A percentile compares a stretch with the other conserved stretches of the same genome.
Evolutionary conservation across 805 yeast species (phyloP).

Genomic region (Candida tammaniensis): DNA sequence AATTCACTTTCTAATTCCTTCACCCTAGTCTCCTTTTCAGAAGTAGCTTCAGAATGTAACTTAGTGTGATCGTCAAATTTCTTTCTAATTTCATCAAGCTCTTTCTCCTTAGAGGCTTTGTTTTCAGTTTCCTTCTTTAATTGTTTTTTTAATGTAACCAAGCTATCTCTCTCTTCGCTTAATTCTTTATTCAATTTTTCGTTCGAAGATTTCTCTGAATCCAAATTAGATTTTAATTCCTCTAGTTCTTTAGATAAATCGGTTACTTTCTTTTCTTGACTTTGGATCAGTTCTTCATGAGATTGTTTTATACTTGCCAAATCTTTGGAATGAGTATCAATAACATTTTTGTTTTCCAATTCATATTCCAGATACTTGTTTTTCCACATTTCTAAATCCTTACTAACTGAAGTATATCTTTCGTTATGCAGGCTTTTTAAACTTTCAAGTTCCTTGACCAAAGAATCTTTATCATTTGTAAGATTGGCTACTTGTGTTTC

Average conservation of each 20-base stretch:
- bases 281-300: too few species aligned
- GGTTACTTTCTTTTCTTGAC: too few species aligned
- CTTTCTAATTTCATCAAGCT: neutral
- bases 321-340: constrained; percentile 3
- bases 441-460: constrained; percentile 5
- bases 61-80: constrained; percentile 2
- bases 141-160: neutral
- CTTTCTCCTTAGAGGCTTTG: constrained; percentile 19
- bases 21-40: constrained; percentile 3
- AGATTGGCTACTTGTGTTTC: neutral
- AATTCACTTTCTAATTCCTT: neutral
- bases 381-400: constrained; percentile 8
- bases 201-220: constrained; percentile 6
- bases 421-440: constrained; percentile 4
- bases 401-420: constrained; percentile 1
- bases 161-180: constrained; percentile 1
- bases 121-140: constrained; percentile 18
- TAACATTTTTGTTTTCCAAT: constrained; percentile 3
- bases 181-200: neutral
- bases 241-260: constrained; percentile 7
- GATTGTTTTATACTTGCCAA: constrained; percentile 1
- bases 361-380: constrained; percentile 4
- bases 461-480: constrained; percentile 2
- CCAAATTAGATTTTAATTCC: constrained; percentile 5
- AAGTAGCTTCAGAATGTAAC: neutral